These are phyloP conservation scores for Ambrosia artemisiifolia DNA, from an alignment of 129 eudicot genomes.

Conservation along the genomic window DNA sequence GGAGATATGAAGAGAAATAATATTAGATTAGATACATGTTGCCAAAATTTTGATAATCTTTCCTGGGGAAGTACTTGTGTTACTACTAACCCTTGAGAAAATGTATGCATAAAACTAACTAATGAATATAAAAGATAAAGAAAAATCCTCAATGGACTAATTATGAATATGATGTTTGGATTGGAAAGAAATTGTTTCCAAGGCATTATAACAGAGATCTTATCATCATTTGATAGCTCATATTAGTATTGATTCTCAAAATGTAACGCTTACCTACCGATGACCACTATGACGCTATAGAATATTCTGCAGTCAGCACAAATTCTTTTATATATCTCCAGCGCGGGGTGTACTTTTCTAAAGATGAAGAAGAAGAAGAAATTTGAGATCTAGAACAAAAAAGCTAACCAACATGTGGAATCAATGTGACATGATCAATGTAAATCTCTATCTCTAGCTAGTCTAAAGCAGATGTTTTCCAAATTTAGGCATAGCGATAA, in stretches of 20 bases:
- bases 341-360: slow-evolving; percentile 1
- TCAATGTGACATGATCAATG: slow-evolving; percentile 25
- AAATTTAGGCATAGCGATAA: slow-evolving; percentile 14
- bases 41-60: slow-evolving; percentile 49
- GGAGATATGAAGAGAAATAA: slow-evolving; percentile 31
- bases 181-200: slow-evolving; percentile 11
- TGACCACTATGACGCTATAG: slow-evolving; percentile 19
- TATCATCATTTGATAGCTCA: neutral
- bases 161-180: slow-evolving; percentile 21
- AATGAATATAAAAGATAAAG: slow-evolving; percentile 8
- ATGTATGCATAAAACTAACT: slow-evolving; percentile 45
- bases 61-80: slow-evolving; percentile 29
- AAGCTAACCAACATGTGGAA: slow-evolving; percentile 15
- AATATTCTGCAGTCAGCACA: slow-evolving; percentile 17
- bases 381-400: too few species aligned
- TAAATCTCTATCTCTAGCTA: slow-evolving; percentile 4
- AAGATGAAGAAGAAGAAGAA: too few species aligned
- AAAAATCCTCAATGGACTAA: slow-evolving; percentile 7
- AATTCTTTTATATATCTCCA: neutral
- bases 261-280: neutral
- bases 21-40: slow-evolving; percentile 36
- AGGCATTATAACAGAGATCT: neutral
- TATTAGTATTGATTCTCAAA: neutral
- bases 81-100: slow-evolving; percentile 33
- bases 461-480: slow-evolving; percentile 22